Evolutionary conservation across 2,329 filamentous ascomycete species (phyloP).

Genomic region (Eutypa lata): DNA sequence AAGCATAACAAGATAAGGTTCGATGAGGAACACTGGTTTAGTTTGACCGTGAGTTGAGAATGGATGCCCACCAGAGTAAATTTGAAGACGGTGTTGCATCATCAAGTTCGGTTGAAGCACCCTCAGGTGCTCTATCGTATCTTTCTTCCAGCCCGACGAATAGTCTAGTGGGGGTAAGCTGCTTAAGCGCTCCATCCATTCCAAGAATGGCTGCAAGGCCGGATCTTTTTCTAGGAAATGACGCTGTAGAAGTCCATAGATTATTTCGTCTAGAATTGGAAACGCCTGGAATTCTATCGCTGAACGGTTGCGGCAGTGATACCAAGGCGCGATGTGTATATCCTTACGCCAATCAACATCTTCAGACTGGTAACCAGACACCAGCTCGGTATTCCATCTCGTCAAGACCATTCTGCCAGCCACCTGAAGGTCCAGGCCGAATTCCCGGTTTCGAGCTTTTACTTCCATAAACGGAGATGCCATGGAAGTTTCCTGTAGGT

Average conservation of each 20-base stretch:
- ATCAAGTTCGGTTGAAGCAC: constrained; percentile 3
- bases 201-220: constrained; percentile 9
- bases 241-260: constrained; percentile 12
- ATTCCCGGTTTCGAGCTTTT: constrained; percentile 16
- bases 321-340: not conserved
- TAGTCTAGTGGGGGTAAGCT: not conserved
- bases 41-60: constrained; percentile 42
- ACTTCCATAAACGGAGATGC: constrained; percentile 11
- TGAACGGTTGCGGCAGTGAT: not conserved
- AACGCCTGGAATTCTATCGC: constrained; percentile 8
- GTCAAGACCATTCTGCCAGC: constrained; percentile 24
- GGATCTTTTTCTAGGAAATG: constrained; percentile 15
- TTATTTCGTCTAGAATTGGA: not conserved
- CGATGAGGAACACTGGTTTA: constrained; percentile 20
- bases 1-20: constrained; percentile 11
- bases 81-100: constrained; percentile 8
- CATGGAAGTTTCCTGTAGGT: not conserved
- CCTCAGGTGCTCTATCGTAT: constrained; percentile 17
- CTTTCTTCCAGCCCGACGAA: constrained; percentile 14
- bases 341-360: too few relatives aligned
- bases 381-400: constrained; percentile 3
- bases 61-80: constrained; percentile 21
- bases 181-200: not conserved
- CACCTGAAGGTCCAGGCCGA: constrained; percentile 25
- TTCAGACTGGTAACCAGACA: too few relatives aligned